A percentile compares a stretch with the other conserved stretches of the same genome.
phyloP scores from a whole-genome alignment of 257 asterid genomes.

The Solanum piurae region DNA sequence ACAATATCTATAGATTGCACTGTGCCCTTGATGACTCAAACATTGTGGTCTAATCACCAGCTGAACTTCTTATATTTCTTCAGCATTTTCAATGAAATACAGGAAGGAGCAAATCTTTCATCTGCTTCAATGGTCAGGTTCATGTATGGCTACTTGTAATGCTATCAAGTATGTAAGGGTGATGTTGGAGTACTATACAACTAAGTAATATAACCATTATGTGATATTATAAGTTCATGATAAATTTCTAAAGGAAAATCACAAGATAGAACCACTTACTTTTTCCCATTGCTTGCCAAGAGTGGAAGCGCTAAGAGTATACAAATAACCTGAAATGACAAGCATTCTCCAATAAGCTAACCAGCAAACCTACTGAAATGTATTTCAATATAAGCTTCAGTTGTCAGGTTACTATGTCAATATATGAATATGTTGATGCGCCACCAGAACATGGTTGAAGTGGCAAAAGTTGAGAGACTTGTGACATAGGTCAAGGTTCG shows the following conservation, averaged over 20 bases:
- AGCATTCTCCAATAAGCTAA: background rate
- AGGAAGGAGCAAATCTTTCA: background rate
- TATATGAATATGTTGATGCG: background rate
- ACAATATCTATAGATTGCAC: background rate
- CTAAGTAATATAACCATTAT: background rate
- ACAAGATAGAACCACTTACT: conserved; percentile 27
- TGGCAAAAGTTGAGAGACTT: background rate
- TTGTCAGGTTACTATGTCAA: background rate
- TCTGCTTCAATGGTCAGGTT: background rate
- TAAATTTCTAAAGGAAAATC: background rate
- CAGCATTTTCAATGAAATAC: background rate
- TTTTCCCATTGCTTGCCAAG: conserved; percentile 80
- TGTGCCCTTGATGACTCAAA: background rate
- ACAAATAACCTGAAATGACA: conserved; percentile 60
- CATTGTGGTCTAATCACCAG: background rate
- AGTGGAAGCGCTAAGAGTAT: conserved; percentile 84
- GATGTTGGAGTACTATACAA: background rate
- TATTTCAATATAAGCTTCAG: background rate
- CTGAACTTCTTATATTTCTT: background rate
- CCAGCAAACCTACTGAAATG: background rate
- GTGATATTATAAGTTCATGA: background rate
- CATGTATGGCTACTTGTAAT: background rate
- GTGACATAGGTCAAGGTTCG: background rate
- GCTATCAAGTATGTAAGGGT: background rate
- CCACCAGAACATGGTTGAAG: background rate